Conservation (phyloP, 176 grass and related monocot genomes). For the Carex kokanica region DNA sequence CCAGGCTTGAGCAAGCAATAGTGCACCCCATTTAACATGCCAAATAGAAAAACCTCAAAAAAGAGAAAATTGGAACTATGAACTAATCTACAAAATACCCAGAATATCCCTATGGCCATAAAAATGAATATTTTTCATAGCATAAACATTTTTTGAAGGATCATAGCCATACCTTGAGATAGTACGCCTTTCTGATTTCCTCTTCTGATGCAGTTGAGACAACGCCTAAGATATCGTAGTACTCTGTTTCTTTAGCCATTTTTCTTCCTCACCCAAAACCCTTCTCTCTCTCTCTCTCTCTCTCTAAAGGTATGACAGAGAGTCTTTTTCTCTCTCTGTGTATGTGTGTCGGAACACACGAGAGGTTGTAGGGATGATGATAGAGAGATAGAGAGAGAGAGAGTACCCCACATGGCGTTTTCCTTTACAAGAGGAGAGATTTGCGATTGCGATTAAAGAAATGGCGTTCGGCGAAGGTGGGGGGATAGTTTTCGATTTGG, state of each 20-base stretch:
- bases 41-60: background rate
- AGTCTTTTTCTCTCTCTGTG: background rate
- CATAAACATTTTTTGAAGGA: background rate
- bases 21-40: background rate
- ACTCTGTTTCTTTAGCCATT: conserved; percentile 97
- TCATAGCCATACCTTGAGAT: conserved; percentile 52
- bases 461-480: conserved; percentile 31
- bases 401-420: conserved; percentile 33
- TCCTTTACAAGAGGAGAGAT: conserved; percentile 22
- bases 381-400: background rate
- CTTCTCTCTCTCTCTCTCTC: background rate
- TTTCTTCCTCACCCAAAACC: conserved; percentile 18
- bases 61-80: background rate
- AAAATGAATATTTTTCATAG: background rate
- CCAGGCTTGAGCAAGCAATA: background rate
- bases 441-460: conserved; percentile 48
- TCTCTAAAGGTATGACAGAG: background rate
- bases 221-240: conserved; percentile 88
- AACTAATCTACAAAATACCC: background rate
- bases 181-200: conserved; percentile 97
- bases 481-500: background rate
- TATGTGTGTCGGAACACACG: background rate
- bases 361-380: conserved; percentile 1
- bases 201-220: conserved; percentile 63
- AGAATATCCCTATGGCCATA: background rate